phyloP scores from a whole-genome alignment of 2,329 filamentous ascomycete species.

The Fusarium equiseti region DNA sequence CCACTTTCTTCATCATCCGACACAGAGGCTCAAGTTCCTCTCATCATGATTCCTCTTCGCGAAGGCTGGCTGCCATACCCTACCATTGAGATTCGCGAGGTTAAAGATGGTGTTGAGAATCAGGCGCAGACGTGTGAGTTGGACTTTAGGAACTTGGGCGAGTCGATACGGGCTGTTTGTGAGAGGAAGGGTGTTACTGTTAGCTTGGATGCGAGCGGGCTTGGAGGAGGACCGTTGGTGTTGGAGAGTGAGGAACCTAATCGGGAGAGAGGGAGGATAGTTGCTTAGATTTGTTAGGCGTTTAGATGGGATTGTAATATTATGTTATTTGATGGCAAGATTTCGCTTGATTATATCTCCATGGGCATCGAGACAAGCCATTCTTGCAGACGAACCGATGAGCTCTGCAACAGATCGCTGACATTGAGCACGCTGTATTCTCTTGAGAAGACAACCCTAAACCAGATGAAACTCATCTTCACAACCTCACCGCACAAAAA shows the following conservation, averaged over 20 bases:
- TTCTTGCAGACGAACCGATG: no score
- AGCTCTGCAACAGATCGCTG: background rate
- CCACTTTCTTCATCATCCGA: constrained; percentile 60
- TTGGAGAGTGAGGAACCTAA: constrained; percentile 67
- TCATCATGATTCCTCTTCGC: constrained; percentile 84
- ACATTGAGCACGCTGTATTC: background rate
- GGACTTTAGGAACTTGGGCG: constrained; percentile 81
- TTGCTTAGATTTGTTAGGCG: constrained; percentile 47
- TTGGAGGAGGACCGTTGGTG: constrained; percentile 73
- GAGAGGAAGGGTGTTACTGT: constrained; percentile 80
- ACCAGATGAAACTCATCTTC: background rate
- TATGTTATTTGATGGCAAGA: background rate
- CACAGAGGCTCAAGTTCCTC: constrained; percentile 69
- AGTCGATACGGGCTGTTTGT: constrained; percentile 79
- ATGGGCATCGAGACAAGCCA: no score
- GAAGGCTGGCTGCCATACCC: constrained; percentile 84
- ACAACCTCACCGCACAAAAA: background rate
- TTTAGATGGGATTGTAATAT: constrained; percentile 6
- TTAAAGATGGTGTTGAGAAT: constrained; percentile 52
- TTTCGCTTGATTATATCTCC: background rate
- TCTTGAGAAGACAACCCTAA: background rate
- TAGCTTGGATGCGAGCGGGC: constrained; percentile 75
- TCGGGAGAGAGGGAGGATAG: constrained; percentile 52
- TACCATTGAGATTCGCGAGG: constrained; percentile 79
- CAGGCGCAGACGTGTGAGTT: constrained; percentile 72